Conservation (phyloP, 805 yeast species). For the Metschnikowia santaceciliae region DNA sequence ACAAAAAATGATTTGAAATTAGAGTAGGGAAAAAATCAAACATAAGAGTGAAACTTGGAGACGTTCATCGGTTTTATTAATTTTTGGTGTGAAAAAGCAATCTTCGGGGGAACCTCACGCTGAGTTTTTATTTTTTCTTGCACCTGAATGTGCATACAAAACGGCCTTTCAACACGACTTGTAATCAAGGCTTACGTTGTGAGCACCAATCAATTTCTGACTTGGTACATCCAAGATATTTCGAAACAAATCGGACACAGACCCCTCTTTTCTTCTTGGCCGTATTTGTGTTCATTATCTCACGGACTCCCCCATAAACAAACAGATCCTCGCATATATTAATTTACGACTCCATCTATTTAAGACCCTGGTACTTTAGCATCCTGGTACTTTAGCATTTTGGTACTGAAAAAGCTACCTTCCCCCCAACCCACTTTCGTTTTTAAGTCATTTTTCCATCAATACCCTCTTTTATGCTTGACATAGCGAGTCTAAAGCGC, state of each 20-base stretch:
- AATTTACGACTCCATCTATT: no score
- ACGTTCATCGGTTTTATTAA: no score
- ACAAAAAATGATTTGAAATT: no score
- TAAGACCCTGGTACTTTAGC: no score
- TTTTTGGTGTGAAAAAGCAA: not conserved
- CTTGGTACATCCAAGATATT: not conserved
- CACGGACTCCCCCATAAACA: not conserved
- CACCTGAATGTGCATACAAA: not conserved
- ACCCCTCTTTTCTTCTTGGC: no score
- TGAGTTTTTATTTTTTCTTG: not conserved
- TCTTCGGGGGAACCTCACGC: not conserved
- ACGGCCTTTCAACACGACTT: not conserved
- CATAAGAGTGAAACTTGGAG: no score
- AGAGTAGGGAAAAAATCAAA: no score
- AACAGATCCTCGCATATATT: not conserved
- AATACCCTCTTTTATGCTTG: not conserved
- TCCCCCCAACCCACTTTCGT: no score
- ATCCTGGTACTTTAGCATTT: no score
- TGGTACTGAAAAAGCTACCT: no score
- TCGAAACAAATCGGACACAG: not conserved
- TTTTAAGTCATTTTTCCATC: no score
- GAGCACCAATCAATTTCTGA: not conserved
- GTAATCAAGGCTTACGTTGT: not conserved
- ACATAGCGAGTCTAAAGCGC: not conserved
- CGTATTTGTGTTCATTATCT: not conserved